phyloP scores from a whole-genome alignment of 805 yeast genomes.

The Ogataea minuta region DNA sequence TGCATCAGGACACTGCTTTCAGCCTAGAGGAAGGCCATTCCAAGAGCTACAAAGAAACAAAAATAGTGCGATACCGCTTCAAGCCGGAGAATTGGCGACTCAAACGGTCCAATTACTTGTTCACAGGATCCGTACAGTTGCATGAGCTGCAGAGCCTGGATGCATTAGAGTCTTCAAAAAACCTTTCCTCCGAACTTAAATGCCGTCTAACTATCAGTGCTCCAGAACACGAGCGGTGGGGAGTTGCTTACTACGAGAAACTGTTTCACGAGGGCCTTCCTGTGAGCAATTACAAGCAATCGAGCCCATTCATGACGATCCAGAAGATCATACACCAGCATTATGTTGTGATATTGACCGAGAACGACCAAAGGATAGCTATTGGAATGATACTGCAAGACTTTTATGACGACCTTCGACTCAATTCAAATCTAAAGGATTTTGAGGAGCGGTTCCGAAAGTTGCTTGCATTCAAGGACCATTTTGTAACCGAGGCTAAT shows the following conservation, averaged over 20 bases:
- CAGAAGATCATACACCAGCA: conserved; percentile 23
- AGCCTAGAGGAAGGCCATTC: conserved; percentile 5
- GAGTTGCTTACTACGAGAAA: conserved; percentile 13
- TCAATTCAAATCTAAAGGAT: conserved; percentile 19
- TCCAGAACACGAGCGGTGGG: conserved; percentile 18
- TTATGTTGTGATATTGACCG: conserved; percentile 23
- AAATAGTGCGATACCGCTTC: conserved; percentile 18
- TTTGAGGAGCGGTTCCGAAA: conserved; percentile 21
- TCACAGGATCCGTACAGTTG: conserved; percentile 25
- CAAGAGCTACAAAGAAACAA: conserved; percentile 13
- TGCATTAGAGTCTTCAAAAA: conserved; percentile 18
- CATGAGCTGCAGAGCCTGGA: conserved; percentile 21
- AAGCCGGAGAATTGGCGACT: conserved; percentile 16
- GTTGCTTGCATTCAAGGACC: conserved; percentile 13
- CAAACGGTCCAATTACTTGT: conserved; percentile 19
- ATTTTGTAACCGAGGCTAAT: conserved; percentile 4
- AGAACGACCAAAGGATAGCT: conserved; percentile 17
- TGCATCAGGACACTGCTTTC: conserved; percentile 11
- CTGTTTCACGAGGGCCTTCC: conserved; percentile 11
- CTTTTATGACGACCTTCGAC: conserved; percentile 26
- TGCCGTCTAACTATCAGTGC: conserved; percentile 18
- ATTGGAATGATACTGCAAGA: conserved; percentile 29
- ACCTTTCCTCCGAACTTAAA: conserved; percentile 16
- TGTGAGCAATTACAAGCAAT: conserved; percentile 15
- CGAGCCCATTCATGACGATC: conserved; percentile 22